Evolutionary conservation across 2,329 filamentous ascomycete genomes (phyloP).

Genomic region (Aureobasidium sp.): DNA sequence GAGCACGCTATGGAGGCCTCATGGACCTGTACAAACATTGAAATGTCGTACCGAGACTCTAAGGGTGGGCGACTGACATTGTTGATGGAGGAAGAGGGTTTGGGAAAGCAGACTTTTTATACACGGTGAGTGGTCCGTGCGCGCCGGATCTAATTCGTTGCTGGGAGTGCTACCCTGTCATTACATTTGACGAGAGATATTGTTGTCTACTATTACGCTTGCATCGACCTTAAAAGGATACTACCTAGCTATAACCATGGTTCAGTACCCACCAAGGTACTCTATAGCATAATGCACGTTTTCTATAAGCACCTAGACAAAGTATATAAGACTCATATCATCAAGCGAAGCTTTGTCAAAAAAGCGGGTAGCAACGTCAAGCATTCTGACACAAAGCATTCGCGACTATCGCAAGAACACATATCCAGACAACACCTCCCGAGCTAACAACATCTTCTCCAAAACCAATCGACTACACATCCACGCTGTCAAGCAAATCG

Average conservation of each 20-base stretch:
- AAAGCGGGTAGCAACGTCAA: neutral
- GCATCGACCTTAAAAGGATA: neutral
- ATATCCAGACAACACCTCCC: neutral
- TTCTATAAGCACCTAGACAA: neutral
- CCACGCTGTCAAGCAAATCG: too few relatives aligned
- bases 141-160: too few relatives aligned
- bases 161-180: neutral
- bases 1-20: conserved; percentile 86
- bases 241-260: neutral
- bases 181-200: neutral
- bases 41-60: conserved; percentile 96
- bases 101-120: conserved; percentile 1
- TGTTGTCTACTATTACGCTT: neutral
- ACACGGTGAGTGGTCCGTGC: neutral
- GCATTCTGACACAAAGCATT: neutral
- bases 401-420: neutral
- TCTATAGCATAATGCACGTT: neutral
- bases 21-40: conserved; percentile 88
- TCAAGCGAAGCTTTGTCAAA: neutral
- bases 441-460: neutral
- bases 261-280: neutral
- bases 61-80: conserved; percentile 85
- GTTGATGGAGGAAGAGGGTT: conserved; percentile 44
- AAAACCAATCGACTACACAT: neutral
- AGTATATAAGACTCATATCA: too few relatives aligned